Conservation (phyloP, 2,329 filamentous ascomycete species). For the Helicocarpus griseus region DNA sequence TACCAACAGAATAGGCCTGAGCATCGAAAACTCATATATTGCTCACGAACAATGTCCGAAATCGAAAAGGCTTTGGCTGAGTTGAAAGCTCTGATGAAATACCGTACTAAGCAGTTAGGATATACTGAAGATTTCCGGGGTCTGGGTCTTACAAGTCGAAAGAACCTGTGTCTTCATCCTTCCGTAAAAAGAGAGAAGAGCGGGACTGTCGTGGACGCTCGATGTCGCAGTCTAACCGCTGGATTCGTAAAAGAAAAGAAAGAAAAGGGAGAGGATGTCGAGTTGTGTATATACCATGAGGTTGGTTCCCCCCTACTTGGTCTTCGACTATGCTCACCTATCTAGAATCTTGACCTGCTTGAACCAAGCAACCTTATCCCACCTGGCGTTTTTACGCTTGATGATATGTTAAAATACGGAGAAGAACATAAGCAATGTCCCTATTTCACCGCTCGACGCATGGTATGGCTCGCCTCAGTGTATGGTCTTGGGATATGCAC, state of each 20-base stretch:
- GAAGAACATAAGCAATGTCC: conserved; percentile 95
- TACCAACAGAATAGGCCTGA: conserved; percentile 93
- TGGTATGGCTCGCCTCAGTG: conserved; percentile 50
- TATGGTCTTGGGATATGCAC: not conserved
- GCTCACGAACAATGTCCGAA: conserved; percentile 98
- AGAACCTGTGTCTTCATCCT: conserved; percentile 93
- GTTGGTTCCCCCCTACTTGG: conserved; percentile 35
- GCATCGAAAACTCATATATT: conserved; percentile 94
- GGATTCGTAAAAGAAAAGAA: conserved; percentile 98
- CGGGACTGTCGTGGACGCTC: conserved; percentile 84
- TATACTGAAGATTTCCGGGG: conserved; percentile 87
- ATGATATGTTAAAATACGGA: conserved; percentile 78
- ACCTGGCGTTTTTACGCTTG: conserved; percentile 90
- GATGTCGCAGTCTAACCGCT: conserved; percentile 88
- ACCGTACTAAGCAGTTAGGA: conserved; percentile 80
- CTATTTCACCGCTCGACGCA: conserved; percentile 89
- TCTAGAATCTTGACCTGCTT: conserved; percentile 77
- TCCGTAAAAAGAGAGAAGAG: conserved; percentile 96
- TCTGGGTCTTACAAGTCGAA: conserved; percentile 85
- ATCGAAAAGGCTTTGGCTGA: conserved; percentile 96
- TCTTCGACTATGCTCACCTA: conserved; percentile 11
- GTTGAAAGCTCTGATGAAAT: conserved; percentile 88
- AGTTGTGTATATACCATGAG: conserved; percentile 92
- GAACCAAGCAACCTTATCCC: conserved; percentile 93
- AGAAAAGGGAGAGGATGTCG: conserved; percentile 85